phyloP scores from a whole-genome alignment of 345 rosid species.

The Euphorbia lathyris region DNA sequence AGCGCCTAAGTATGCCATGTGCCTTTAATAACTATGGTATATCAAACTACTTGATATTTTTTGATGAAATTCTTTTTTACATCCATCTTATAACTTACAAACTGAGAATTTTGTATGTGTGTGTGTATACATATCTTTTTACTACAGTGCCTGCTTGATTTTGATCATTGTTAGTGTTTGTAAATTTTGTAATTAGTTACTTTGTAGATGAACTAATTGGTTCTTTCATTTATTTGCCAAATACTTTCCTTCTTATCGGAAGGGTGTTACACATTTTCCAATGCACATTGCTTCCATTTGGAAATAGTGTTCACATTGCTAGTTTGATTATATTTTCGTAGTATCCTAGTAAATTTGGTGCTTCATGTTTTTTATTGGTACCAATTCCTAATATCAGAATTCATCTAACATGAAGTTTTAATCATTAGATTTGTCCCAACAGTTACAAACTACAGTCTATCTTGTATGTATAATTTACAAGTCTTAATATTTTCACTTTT shows the following conservation, averaged over 20 bases:
- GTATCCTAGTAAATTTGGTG: background rate
- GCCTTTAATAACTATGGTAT: too few relatives aligned
- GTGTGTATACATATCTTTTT: too few relatives aligned
- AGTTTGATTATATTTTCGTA: background rate
- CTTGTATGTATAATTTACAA: too few relatives aligned
- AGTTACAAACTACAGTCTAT: too few relatives aligned
- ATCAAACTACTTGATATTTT: background rate
- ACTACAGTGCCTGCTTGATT: background rate
- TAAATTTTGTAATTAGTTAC: too few relatives aligned
- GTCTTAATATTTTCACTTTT: too few relatives aligned
- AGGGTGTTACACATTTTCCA: background rate
- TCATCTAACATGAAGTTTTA: too few relatives aligned
- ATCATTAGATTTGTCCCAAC: too few relatives aligned
- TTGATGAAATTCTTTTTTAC: background rate
- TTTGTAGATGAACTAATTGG: background rate
- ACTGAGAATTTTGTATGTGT: background rate
- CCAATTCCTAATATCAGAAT: background rate
- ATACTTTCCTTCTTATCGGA: background rate
- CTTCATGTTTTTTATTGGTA: too few relatives aligned
- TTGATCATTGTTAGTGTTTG: too few relatives aligned
- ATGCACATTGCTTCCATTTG: background rate
- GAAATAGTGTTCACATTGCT: background rate
- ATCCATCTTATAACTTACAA: background rate
- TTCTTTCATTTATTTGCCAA: background rate
- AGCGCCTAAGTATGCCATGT: too few relatives aligned